Evolutionary conservation across 306 rosid species (phyloP), one percentile per base, ranked within the genome.

Genomic region (Glycine latifolia): DNA sequence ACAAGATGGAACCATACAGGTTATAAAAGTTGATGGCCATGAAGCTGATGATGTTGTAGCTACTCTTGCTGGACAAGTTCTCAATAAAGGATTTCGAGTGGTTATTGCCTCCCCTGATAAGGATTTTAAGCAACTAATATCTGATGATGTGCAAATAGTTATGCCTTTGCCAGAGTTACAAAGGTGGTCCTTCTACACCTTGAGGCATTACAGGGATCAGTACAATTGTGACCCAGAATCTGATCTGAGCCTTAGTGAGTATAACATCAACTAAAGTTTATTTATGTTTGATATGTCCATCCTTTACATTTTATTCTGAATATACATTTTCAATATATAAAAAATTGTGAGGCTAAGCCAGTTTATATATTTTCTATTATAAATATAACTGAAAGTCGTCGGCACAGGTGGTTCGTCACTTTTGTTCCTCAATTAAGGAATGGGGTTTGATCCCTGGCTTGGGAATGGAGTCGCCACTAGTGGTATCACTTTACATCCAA

Each of bases 31-130:
- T 48, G 87, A 86, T 35, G 97, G 97, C 74, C 91, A 92, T 14
- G 99, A 95, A 90, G 97, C 99, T 9, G 99, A 95, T 73, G 99
- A 95, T 83, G 99, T 93, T 84, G 91, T 95, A 48, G 98, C 99
- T 41, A 90, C 98, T 82, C 94, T 95, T 55, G 89, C 77, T 31
- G 93, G 79, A 78, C 92, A 93, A 87, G 98, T 83, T 89, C 85
- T 92, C 66, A 84, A 52, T 55, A 81, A 83, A 82, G 94, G 92
- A 69, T 84, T 86, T 61, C 84, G 60, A 33, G 96, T 88, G 76
- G 98, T 90, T 47, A 89, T 95, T 77, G 98, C 95, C 46, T 95
- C 99, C 17, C 98, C 98, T 37, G 99, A 95, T 87, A 93, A 95
- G 82, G 98, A 95, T 89, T 95, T 95, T 84, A 93, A 93, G 88